These are phyloP conservation scores for Calonectria ilicicola DNA, from an alignment of 2,329 filamentous ascomycete genomes.

Conservation along the genomic window DNA sequence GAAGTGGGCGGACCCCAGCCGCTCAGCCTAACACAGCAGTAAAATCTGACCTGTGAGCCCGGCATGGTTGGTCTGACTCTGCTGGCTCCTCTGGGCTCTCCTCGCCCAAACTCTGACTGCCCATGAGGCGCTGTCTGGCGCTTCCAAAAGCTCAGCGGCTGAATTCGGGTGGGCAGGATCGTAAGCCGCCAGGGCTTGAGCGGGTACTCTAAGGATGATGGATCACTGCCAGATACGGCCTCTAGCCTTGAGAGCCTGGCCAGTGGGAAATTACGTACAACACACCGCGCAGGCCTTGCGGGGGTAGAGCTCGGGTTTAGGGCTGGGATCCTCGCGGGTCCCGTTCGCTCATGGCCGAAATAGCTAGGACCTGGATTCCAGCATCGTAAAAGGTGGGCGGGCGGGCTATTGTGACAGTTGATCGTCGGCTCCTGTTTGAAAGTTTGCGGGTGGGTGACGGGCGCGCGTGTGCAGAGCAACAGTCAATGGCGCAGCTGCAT, in stretches of 20 bases:
- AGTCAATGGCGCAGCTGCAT: constrained; percentile 10
- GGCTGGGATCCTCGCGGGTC: constrained; percentile 25
- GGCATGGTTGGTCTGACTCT: constrained; percentile 27
- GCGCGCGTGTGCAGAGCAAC: neutral
- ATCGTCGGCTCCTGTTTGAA: neutral
- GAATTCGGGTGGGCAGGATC: constrained; percentile 38
- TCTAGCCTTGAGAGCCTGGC: constrained; percentile 18
- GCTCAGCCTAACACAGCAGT: constrained; percentile 26
- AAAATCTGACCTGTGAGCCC: constrained; percentile 37
- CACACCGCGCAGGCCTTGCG: constrained; percentile 23
- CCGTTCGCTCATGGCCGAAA: constrained; percentile 5
- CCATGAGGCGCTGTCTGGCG: constrained; percentile 29
- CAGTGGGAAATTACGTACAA: constrained; percentile 30
- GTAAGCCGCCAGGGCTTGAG: constrained; percentile 41
- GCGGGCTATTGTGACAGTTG: constrained; percentile 18
- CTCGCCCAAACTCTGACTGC: constrained; percentile 20
- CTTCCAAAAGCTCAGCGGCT: constrained; percentile 36
- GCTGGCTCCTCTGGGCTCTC: constrained; percentile 17
- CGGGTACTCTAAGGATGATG: constrained; percentile 30
- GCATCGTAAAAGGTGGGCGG: constrained; percentile 24
- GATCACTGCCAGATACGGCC: constrained; percentile 20
- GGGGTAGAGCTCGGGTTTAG: constrained; percentile 18
- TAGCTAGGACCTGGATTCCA: constrained; percentile 16
- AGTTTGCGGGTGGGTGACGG: constrained; percentile 1
- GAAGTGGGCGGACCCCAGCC: constrained; percentile 34